Percentiles rank a stretch among this genome's conserved stretches.
Evolutionary conservation across 2,329 filamentous ascomycete species (phyloP).

Genomic region (Colletotrichum sp.): DNA sequence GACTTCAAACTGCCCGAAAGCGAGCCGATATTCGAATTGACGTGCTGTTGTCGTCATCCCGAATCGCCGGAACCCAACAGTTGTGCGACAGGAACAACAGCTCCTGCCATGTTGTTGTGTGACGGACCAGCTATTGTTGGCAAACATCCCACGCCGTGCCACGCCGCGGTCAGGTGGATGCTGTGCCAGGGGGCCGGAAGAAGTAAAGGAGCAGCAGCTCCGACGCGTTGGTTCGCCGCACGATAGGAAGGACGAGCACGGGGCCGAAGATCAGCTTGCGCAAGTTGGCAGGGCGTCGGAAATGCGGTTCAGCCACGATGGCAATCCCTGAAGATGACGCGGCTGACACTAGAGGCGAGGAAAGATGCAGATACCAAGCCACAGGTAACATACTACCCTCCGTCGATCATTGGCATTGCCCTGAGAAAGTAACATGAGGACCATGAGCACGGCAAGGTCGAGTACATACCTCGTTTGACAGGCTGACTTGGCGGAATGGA

Average conservation of each 20-base stretch:
- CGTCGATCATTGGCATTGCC: neutral
- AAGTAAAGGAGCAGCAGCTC: neutral
- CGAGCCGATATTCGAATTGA: neutral
- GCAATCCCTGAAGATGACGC: neutral
- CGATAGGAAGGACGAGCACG: neutral
- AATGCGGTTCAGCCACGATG: neutral
- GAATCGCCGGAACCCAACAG: neutral
- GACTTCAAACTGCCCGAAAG: neutral
- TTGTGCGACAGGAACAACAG: neutral
- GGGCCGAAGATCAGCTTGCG: neutral
- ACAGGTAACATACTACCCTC: neutral
- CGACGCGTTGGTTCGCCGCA: neutral
- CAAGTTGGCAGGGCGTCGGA: neutral
- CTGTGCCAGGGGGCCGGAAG: neutral
- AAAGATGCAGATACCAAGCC: neutral
- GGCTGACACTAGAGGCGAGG: neutral
- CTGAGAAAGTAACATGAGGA: neutral
- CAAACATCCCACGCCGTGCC: neutral
- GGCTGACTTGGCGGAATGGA: neutral
- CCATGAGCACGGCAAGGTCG: neutral
- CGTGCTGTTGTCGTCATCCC: constrained; percentile 1
- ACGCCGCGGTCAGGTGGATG: neutral
- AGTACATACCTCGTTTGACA: neutral
- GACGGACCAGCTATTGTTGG: neutral
- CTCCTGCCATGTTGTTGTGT: neutral